Evolutionary conservation across 2,329 filamentous ascomycete genomes (phyloP).

Genomic region (Diplodia sapinea): DNA sequence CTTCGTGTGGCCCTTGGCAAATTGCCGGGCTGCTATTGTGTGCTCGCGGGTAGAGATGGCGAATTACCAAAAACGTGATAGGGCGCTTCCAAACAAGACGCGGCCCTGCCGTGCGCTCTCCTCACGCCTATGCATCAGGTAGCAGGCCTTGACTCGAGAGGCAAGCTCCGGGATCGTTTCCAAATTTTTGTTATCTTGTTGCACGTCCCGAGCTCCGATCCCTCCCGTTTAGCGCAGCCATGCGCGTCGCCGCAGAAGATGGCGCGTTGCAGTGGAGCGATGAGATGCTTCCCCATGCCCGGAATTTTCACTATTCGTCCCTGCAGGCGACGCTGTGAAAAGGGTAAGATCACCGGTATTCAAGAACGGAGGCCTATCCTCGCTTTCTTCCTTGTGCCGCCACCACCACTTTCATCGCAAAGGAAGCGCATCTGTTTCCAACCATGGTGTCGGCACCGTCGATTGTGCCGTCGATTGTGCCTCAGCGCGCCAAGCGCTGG

Average conservation of each 20-base stretch:
- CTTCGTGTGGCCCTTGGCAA: constrained; percentile 5
- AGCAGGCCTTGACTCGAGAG: constrained; percentile 11
- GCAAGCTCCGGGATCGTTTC: neutral
- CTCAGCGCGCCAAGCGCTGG: constrained; percentile 16
- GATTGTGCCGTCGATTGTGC: constrained; percentile 18
- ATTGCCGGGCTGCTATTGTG: constrained; percentile 14
- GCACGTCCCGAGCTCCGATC: neutral
- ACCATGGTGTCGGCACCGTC: constrained; percentile 14
- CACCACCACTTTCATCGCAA: neutral
- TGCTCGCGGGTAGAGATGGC: constrained; percentile 14
- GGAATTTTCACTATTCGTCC: neutral
- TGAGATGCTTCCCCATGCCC: constrained; percentile 5
- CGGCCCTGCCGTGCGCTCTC: neutral
- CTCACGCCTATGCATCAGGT: neutral
- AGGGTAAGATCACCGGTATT: neutral
- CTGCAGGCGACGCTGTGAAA: neutral
- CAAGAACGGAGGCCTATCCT: neutral
- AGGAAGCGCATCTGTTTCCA: neutral
- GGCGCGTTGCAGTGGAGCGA: constrained; percentile 21
- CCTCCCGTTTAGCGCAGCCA: neutral
- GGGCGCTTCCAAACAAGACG: neutral
- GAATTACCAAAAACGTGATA: constrained; percentile 24
- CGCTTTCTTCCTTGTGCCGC: neutral
- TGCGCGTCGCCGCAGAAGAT: neutral
- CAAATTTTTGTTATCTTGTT: constrained; percentile 7